Evolutionary conservation across 495 filamentous ascomycete species (phyloP).

Genomic region (Chaetomium fimeti): DNA sequence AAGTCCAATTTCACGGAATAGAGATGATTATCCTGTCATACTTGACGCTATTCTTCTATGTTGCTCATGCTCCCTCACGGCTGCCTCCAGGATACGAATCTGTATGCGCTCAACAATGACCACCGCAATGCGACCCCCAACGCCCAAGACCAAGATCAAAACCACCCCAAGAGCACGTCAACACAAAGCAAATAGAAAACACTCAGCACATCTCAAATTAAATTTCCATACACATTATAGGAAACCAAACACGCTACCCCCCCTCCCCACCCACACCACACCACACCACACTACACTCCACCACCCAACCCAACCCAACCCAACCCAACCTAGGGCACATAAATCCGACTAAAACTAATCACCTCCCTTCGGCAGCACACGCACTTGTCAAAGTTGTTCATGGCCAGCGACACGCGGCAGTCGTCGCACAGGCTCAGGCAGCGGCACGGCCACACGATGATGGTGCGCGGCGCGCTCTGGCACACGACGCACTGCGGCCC

Average conservation of each 20-base stretch:
- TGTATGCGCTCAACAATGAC: background rate
- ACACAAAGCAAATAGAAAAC: background rate
- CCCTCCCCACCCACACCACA: too few relatives aligned
- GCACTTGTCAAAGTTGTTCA: constrained; percentile 95
- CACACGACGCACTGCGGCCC: constrained; percentile 93
- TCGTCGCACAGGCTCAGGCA: constrained; percentile 94
- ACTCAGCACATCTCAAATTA: background rate
- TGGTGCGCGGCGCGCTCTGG: constrained; percentile 78
- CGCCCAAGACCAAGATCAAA: background rate
- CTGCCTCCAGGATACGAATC: background rate
- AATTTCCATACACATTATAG: background rate
- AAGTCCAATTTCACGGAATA: background rate
- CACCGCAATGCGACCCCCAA: background rate
- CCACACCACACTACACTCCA: too few relatives aligned
- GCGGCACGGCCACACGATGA: constrained; percentile 95
- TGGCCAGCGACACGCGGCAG: constrained; percentile 85
- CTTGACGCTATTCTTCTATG: background rate
- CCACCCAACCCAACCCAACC: background rate
- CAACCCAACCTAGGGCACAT: constrained; percentile 60
- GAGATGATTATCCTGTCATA: background rate
- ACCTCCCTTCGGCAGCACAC: constrained; percentile 89
- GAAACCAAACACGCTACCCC: background rate
- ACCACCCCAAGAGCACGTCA: background rate
- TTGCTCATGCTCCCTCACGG: background rate
- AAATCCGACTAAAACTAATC: constrained; percentile 81